Evolutionary conservation across 163 green algal genomes (phyloP), one percentile per base, ranked within the genome.

Genomic region (Scenedesmus sp.): DNA sequence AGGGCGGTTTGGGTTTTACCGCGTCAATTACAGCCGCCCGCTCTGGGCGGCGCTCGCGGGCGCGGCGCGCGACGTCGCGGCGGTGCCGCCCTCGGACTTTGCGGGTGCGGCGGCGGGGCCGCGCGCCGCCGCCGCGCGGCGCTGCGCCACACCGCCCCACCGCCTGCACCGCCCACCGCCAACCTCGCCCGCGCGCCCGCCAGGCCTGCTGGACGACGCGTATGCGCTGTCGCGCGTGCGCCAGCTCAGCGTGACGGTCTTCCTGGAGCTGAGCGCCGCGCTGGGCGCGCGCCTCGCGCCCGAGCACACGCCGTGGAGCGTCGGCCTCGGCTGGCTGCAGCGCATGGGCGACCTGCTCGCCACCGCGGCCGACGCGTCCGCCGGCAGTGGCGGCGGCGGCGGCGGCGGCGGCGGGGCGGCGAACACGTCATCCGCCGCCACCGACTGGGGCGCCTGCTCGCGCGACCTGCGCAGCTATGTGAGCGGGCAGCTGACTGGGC

Each of bases 1-100:
- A 66, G 75, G 75, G 4, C 63, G 75, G 7, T 82, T 70, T 22
- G 75, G 75, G 42, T 82, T 77, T 39, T 82, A 82, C 75, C 53
- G 75, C 2, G 67, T 78, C 33, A 83, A 83, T 44, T 83, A 83
- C 77, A 78, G 33, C 33, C 31, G 66, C 45, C 66, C 60, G 31
- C 56, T 79, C 4, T 83, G 77, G 77, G 71, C 24, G 7, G 45
- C 57, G 4, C 33, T 83, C 1, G 77, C 56, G 26, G 36, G 44
- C 15, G 66, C 77, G 20, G 57, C 58, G 2, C 13, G 18, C 3
- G 53, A 78, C 17, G 6, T 14, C 10, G 6, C 18, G 13, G 29
- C 51, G 14, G 58, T 83, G 31, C 44, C 33, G 33, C 50, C 31
- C 56, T 33, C 74, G 6, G 77, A 83, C 67, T 28, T 83, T 26